Evolutionary conservation across 1,139 yeast genomes (phyloP).

Genomic region (Kazachstania sp.): DNA sequence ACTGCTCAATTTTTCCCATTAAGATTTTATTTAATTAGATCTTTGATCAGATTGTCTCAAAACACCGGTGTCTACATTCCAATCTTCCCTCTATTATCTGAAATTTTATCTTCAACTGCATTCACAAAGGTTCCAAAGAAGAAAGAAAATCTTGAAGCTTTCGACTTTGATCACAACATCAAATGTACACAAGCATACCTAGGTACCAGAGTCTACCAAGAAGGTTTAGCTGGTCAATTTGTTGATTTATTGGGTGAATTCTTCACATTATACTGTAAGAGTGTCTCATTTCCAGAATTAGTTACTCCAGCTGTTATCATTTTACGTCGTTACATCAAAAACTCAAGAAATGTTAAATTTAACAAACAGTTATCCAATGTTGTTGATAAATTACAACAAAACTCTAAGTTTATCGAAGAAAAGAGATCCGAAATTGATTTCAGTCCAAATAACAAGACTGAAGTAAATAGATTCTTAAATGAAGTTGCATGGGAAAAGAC

Average conservation of each 20-base stretch:
- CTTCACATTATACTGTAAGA: constrained; percentile 72
- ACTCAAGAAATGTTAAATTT: constrained; percentile 58
- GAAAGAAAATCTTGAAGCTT: constrained; percentile 54
- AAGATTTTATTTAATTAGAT: constrained; percentile 77
- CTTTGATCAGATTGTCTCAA: constrained; percentile 75
- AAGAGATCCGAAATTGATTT: constrained; percentile 70
- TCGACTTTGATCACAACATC: constrained; percentile 80
- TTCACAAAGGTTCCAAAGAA: constrained; percentile 62
- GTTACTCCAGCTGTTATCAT: constrained; percentile 77
- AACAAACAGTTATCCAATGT: constrained; percentile 69
- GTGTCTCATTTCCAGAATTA: constrained; percentile 91
- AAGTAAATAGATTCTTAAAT: constrained; percentile 64
- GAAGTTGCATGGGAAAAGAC: constrained; percentile 75
- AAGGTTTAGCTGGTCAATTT: constrained; percentile 81
- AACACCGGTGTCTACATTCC: constrained; percentile 90
- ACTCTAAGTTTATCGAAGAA: constrained; percentile 55
- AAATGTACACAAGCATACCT: constrained; percentile 78
- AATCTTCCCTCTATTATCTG: constrained; percentile 74
- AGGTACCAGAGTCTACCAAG: constrained; percentile 78
- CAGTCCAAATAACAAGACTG: constrained; percentile 72
- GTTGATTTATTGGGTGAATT: constrained; percentile 74
- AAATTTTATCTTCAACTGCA: constrained; percentile 72
- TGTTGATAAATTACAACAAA: constrained; percentile 73
- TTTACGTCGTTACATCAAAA: constrained; percentile 72
- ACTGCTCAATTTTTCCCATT: constrained; percentile 92